Percentiles rank a stretch among this genome's conserved stretches.
phyloP scores from a whole-genome alignment of 2,329 filamentous ascomycete genomes.

The Plenodomus lindquistii region DNA sequence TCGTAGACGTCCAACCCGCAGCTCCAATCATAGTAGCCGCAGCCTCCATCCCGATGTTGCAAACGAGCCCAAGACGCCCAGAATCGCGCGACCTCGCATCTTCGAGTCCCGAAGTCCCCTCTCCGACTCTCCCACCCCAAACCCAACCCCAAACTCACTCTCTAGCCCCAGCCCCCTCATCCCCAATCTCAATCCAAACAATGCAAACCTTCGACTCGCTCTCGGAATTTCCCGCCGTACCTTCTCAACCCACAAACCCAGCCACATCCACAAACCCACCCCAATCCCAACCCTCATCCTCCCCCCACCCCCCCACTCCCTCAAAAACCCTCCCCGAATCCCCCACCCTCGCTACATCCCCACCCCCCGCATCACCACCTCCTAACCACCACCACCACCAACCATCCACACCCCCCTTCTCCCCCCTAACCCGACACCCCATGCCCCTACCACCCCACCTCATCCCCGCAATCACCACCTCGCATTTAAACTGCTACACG shows the following conservation, averaged over 20 bases:
- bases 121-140: background rate
- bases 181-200: slow-evolving; percentile 2
- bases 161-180: slow-evolving; percentile 2
- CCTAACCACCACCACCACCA: slow-evolving; percentile 1
- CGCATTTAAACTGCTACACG: slow-evolving; percentile 40
- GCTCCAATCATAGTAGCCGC: slow-evolving; percentile 2
- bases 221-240: background rate
- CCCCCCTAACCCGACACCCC: slow-evolving; percentile 24
- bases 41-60: slow-evolving; percentile 2
- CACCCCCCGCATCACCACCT: background rate
- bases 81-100: background rate
- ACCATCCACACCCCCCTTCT: slow-evolving; percentile 18
- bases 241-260: background rate
- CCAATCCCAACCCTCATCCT: slow-evolving; percentile 5
- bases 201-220: background rate
- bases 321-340: slow-evolving; percentile 3
- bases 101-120: background rate
- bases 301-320: slow-evolving; percentile 14
- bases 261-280: background rate
- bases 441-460: slow-evolving; percentile 14
- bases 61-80: background rate
- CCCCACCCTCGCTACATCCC: slow-evolving; percentile 2
- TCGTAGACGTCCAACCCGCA: slow-evolving; percentile 1
- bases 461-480: slow-evolving; percentile 33
- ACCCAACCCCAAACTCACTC: background rate